Percentiles rank a stretch among this genome's conserved stretches.
Conservation (phyloP, 2,329 filamentous ascomycete genomes). For the Aureobasidium namibiae region DNA sequence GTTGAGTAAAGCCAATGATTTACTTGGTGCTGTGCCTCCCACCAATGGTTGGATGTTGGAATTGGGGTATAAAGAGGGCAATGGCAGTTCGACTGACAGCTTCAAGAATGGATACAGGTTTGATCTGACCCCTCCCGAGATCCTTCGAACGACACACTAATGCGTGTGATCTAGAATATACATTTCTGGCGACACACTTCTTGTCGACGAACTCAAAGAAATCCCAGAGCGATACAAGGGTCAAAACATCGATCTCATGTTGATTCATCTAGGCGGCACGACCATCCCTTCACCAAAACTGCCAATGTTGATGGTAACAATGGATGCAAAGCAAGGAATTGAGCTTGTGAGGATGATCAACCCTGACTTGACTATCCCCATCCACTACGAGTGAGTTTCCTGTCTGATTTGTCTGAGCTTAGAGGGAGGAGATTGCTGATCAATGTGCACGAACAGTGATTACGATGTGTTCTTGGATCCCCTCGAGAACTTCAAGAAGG, state of each 20-base stretch:
- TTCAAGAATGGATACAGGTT: conserved; percentile 43
- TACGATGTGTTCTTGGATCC: conserved; percentile 55
- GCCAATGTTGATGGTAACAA: conserved; percentile 59
- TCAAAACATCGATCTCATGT: conserved; percentile 55
- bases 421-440: background rate
- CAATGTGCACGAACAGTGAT: conserved; percentile 31
- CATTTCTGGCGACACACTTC: conserved; percentile 58
- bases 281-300: conserved; percentile 53
- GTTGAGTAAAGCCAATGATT: conserved; percentile 38
- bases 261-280: conserved; percentile 58
- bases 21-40: conserved; percentile 49
- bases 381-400: conserved; percentile 48
- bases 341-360: conserved; percentile 52
- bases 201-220: conserved; percentile 53
- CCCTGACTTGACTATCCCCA: conserved; percentile 54
- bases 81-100: conserved; percentile 13
- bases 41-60: conserved; percentile 62
- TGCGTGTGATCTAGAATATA: conserved; percentile 41
- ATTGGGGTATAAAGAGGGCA: conserved; percentile 39
- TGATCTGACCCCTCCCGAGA: background rate
- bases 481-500: conserved; percentile 52
- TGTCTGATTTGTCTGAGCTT: background rate
- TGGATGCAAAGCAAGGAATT: conserved; percentile 57
- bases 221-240: conserved; percentile 49
- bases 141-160: background rate